Evolutionary conservation across 306 rosid genomes (phyloP), one percentile per base, ranked within the genome.

Genomic region (Vigna nakashimae): DNA sequence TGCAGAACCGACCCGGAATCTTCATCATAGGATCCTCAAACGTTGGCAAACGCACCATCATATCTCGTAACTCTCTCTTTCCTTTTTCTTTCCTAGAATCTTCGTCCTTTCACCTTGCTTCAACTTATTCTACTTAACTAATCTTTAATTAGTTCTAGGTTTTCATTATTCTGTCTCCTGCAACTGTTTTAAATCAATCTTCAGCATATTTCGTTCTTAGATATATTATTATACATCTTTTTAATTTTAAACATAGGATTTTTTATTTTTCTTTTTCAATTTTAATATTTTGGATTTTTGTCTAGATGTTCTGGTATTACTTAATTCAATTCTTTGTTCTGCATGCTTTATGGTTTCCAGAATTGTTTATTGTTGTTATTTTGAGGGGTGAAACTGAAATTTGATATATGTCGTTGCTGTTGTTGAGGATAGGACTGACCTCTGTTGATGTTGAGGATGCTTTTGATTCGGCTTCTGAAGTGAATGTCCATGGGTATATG

Each of bases 31-130:
- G 98, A 70, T 78, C 91, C 73, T 79, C 98, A 77, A 87, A 80
- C 68, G 97, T 88, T 49, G 97, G 92, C 86, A 92, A 94, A 83
- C 92, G 92, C 80, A 89, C 96, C 17, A 90, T 94, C 51, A 71
- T 92, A 20, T 94, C 96, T 45, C 91, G 97, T 94, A 87, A 69
- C 72, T 40, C 4, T 50, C 70, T 24, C 78, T 36, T 43, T 43
- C 12, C 5, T 42, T 55, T 62, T 38, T 24, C 34, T 73, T 26
- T 4, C 3, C 59, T 24, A 2, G 13, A 45, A 43, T 13, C 38
- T 26, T 58, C 17, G 51, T 4, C 64, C n/a, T 15, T 51, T 76
- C 14, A 49, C 46, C n/a, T 49, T 30, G 60, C 16, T 18, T 72
- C 8, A 46, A 11, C 52, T 51, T 18, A 4, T 36, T 52, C 65